Base-by-base conservation (phyloP, 73 alveolate genomes). In the Paramecium biaurelia region DNA sequence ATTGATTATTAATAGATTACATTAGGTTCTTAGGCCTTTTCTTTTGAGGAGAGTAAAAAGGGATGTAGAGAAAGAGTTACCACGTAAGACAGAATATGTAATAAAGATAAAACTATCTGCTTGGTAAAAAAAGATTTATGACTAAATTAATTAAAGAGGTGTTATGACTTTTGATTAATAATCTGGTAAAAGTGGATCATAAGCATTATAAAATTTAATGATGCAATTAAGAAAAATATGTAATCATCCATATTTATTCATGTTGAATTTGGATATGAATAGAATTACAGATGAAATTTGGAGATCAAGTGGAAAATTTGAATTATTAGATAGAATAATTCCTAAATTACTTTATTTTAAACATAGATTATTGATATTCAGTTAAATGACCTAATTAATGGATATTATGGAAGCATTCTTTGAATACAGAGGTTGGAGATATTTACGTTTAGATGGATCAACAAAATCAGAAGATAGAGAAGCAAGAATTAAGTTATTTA, bases 181-280 rank as follows among this genome's bases (percentile, higher is more conserved):
- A 42, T 37, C 89, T 24, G 89, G 89, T 1, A 57, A 82, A 59
- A 42, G 53, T 4, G 70, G 72, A n/a, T 24, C 58, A 23, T 43
- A 63, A 41, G 98, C 98, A 41, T 94, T 98, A 47, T 97, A 97
- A 96, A 98, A 98, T 93, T 95, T 98, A 37, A 99, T 98, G 94
- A 98, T 98, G 99, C 98, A 98, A 93, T 94, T 98, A 53, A 95
- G 99, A 93, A 98, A 98, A 92, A 96, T 97, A 41, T 98, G 99
- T 92, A 98, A 98, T 93, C 99, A 98, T 97, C 99, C 99, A 30
- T 98, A 97, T 95, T 98, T 96, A 53, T 98, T 98, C 93, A 86
- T 98, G 70, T 7, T 70, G 10, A 95, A 96, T 82, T 92, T 74
- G 7, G 92, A 93, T 47, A 49, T 85, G 47, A 42, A 41, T 45